Evolutionary conservation across 805 yeast genomes (phyloP).

Genomic region (Wilhelminamyces savonicus): DNA sequence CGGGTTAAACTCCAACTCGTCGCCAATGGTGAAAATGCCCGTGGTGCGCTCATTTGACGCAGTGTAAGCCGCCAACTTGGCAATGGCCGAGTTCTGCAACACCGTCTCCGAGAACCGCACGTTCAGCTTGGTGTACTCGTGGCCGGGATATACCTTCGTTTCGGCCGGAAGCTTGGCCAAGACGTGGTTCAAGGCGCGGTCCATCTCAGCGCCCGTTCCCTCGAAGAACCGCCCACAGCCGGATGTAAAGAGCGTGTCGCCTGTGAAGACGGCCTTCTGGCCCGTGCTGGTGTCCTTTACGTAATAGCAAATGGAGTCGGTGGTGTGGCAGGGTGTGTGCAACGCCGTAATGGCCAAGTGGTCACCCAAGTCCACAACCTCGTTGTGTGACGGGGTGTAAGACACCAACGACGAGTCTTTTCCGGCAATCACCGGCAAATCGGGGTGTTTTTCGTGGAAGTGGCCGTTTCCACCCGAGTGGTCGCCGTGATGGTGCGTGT

Average conservation of each 20-base stretch:
- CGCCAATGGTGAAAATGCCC: slow-evolving; percentile 77
- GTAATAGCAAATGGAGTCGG: slow-evolving; percentile 88
- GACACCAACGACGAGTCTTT: slow-evolving; percentile 70
- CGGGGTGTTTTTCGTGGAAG: slow-evolving; percentile 34
- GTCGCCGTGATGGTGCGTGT: slow-evolving; percentile 95
- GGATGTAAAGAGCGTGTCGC: slow-evolving; percentile 88
- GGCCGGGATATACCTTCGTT: slow-evolving; percentile 86
- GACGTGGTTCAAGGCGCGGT: slow-evolving; percentile 51
- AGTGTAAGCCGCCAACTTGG: slow-evolving; percentile 46
- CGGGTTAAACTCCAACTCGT: slow-evolving; percentile 81
- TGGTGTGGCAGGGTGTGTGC: slow-evolving; percentile 97
- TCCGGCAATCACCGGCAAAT: slow-evolving; percentile 75
- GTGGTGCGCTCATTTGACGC: slow-evolving; percentile 65
- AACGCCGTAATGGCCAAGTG: slow-evolving; percentile 66
- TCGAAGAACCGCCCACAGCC: slow-evolving; percentile 98
- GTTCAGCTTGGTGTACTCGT: slow-evolving; percentile 86
- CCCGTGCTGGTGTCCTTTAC: slow-evolving; percentile 58
- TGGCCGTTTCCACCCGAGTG: slow-evolving; percentile 82
- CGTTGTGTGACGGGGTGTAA: slow-evolving; percentile 61
- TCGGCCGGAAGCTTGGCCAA: slow-evolving; percentile 59
- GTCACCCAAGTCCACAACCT: slow-evolving; percentile 57
- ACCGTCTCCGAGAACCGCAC: slow-evolving; percentile 70
- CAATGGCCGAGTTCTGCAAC: slow-evolving; percentile 48
- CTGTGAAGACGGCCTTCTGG: slow-evolving; percentile 80
- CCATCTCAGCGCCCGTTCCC: slow-evolving; percentile 82